Evolutionary conservation across 2,329 filamentous ascomycete species (phyloP), one percentile per base, ranked within the genome.

Genomic region (Paecilomyces variotii): DNA sequence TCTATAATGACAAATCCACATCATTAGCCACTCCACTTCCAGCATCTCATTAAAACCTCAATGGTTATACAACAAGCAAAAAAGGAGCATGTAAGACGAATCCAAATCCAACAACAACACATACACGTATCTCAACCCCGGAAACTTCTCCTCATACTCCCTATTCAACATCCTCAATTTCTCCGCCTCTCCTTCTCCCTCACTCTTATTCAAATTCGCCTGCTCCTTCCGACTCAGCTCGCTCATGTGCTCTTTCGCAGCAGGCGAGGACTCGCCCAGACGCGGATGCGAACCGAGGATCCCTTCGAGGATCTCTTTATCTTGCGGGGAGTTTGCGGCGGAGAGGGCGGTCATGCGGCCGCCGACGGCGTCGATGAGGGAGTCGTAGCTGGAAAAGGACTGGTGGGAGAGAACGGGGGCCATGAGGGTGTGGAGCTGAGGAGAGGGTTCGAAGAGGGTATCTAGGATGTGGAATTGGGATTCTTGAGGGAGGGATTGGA

Each of bases 271-370:
- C 66, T 87, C 88, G 11, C 92, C 92, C 7, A 97, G 82, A 2
- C 92, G 84, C 0, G 92, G 92, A 72, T 97, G 92, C 7, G 90
- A 87, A 56, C 85, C 86, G 1, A 97, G 79, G 59, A 96, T 92
- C 14, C 80, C 79, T 51, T 90, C 83, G 0, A 97, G 81, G 60
- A 79, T 83, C 55, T 76, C 67, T 5, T 77, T 81, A 61, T 86
- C 80, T 39, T 77, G 76, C 24, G 78, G 73, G 6, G 74, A 80
- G 30, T 73, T 71, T 6, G 80, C 80, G 3, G 80, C 78, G 7
- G 81, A 79, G 2, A 92, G 79, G 1, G 80, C 78, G 10, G 80
- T 80, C 56, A 96, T 81, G 64, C 86, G 82, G 9, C 79, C 70
- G 19, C 86, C 83, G 50, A 94, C 80, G 51, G 84, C 81, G 53